These are phyloP conservation scores for Allodekkera sacchari DNA, from an alignment of 805 yeast species.

Conservation along the genomic window DNA sequence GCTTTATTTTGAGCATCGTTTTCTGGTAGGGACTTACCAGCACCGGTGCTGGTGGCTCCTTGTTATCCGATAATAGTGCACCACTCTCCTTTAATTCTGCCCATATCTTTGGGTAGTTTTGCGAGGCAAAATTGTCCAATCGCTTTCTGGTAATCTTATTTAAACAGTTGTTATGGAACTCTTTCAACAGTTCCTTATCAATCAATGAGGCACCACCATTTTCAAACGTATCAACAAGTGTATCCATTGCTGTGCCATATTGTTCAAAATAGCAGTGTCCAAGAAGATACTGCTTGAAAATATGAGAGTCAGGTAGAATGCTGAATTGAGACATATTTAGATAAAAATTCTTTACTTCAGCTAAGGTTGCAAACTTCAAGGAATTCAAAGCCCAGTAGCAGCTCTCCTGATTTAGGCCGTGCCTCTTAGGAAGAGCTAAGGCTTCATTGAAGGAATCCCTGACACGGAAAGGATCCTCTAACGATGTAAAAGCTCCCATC, in stretches of 20 bases:
- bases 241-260: constrained; percentile 44
- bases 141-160: constrained; percentile 26
- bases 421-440: constrained; percentile 38
- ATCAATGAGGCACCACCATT: constrained; percentile 34
- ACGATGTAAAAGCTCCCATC: constrained; percentile 53
- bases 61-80: constrained; percentile 21
- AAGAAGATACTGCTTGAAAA: constrained; percentile 52
- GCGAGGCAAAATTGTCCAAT: constrained; percentile 32
- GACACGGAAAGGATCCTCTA: constrained; percentile 48
- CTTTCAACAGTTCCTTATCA: constrained; percentile 34
- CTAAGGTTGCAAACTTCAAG: constrained; percentile 43
- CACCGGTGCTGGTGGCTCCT: constrained; percentile 26
- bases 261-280: constrained; percentile 65
- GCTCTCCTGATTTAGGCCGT: constrained; percentile 55
- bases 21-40: constrained; percentile 17
- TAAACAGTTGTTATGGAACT: constrained; percentile 40
- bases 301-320: constrained; percentile 41
- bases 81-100: constrained; percentile 21
- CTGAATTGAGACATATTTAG: constrained; percentile 44
- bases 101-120: constrained; percentile 31
- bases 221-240: constrained; percentile 39
- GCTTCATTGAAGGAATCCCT: constrained; percentile 55
- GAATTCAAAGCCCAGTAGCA: constrained; percentile 60
- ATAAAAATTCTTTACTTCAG: constrained; percentile 57
- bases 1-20: constrained; percentile 1